phyloP scores from a whole-genome alignment of 805 yeast genomes.

The Zygotorulaspora florentina region DNA sequence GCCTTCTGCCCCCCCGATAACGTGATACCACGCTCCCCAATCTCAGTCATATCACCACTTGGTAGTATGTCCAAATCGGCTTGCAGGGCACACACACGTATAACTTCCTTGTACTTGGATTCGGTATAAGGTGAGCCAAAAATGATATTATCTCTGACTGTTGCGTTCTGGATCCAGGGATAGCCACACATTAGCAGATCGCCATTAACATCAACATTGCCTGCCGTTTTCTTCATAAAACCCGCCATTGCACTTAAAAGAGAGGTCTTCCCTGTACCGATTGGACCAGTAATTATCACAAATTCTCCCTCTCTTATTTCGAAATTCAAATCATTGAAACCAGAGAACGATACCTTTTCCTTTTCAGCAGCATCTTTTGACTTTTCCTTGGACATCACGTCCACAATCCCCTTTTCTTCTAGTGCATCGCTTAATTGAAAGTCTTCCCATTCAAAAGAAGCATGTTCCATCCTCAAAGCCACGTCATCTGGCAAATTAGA shows the following conservation, averaged over 20 bases:
- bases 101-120: slow-evolving; percentile 47
- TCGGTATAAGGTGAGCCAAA: slow-evolving; percentile 59
- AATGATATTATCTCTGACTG: slow-evolving; percentile 66
- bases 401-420: slow-evolving; percentile 30
- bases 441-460: slow-evolving; percentile 64
- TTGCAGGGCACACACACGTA: slow-evolving; percentile 62
- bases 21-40: slow-evolving; percentile 83
- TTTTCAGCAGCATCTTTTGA: slow-evolving; percentile 4
- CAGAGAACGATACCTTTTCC: slow-evolving; percentile 38
- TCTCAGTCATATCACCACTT: slow-evolving; percentile 73
- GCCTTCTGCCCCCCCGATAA: slow-evolving; percentile 91
- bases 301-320: slow-evolving; percentile 61
- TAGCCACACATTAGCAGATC: slow-evolving; percentile 52
- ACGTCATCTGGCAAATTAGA: slow-evolving; percentile 24
- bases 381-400: slow-evolving; percentile 19
- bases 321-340: slow-evolving; percentile 48
- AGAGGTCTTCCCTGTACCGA: slow-evolving; percentile 81
- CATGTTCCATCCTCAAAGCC: slow-evolving; percentile 51
- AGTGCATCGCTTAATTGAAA: slow-evolving; percentile 36
- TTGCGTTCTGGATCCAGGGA: slow-evolving; percentile 83
- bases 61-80: slow-evolving; percentile 64
- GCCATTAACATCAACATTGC: slow-evolving; percentile 52
- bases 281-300: slow-evolving; percentile 55
- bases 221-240: slow-evolving; percentile 54
- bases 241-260: slow-evolving; percentile 69